phyloP scores from a whole-genome alignment of 78 protist genomes.

The Dictyostelium firmibasis region DNA sequence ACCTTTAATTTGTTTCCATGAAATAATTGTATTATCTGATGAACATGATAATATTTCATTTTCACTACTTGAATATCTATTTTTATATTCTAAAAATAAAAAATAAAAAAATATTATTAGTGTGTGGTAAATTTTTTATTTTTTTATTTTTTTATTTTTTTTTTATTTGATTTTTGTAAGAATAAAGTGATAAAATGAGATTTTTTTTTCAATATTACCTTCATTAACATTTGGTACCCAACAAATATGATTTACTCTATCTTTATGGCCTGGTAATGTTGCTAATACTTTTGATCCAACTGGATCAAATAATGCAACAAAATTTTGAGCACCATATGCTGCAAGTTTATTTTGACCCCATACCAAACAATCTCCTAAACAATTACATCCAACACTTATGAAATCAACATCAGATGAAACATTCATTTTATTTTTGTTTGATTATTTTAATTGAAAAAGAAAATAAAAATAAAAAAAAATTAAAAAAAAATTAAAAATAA shows the following conservation, averaged over 20 bases:
- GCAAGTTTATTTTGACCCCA: slow-evolving; percentile 74
- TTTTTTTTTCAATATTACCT: background rate
- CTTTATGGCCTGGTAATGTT: slow-evolving; percentile 76
- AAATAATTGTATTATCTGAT: slow-evolving; percentile 55
- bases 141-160: background rate
- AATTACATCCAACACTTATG: slow-evolving; percentile 74
- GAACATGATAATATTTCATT: slow-evolving; percentile 37
- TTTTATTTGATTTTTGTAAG: background rate
- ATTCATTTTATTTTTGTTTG: background rate
- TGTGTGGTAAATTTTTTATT: background rate
- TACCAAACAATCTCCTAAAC: slow-evolving; percentile 42
- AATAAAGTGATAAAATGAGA: too few relatives aligned
- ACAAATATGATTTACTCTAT: slow-evolving; percentile 67
- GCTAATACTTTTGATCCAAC: background rate
- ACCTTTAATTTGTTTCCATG: slow-evolving; percentile 27
- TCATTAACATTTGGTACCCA: slow-evolving; percentile 48
- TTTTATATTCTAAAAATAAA: background rate
- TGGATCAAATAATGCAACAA: slow-evolving; percentile 49
- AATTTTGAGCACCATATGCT: slow-evolving; percentile 79
- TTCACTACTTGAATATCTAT: slow-evolving; percentile 15
- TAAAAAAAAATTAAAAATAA: too few relatives aligned
- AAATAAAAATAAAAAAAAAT: too few relatives aligned
- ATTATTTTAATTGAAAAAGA: background rate
- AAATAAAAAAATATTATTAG: background rate
- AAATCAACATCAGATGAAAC: slow-evolving; percentile 35